Conservation (phyloP, 164 flowering plant genomes). For the Chimonanthus salicifolius region DNA sequence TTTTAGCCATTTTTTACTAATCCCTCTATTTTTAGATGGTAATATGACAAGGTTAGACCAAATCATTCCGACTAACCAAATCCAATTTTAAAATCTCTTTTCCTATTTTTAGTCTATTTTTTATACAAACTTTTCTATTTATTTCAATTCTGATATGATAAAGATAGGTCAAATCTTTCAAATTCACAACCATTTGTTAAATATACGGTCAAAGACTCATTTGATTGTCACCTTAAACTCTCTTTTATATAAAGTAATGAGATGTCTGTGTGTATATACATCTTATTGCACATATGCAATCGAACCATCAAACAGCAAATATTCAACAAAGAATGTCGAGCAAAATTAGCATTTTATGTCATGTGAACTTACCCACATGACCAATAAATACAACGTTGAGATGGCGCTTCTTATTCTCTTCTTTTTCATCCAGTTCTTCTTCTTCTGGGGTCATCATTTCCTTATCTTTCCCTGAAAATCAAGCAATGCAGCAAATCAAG, state of each 20-base stretch:
- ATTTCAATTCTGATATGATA: background rate
- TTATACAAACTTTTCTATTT: background rate
- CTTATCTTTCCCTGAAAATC: conserved; percentile 34
- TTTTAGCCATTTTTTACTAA: no score
- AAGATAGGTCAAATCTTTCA: background rate
- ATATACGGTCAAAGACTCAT: background rate
- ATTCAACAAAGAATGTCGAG: background rate
- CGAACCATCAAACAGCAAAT: background rate
- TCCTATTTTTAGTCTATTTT: no score
- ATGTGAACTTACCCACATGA: conserved; percentile 71
- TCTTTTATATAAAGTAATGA: background rate
- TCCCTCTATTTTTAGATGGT: no score
- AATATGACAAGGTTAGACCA: no score
- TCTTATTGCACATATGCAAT: background rate
- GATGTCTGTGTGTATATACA: no score
- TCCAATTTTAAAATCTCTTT: no score
- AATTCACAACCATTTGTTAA: background rate
- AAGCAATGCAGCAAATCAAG: background rate
- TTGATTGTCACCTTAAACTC: background rate
- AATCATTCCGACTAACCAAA: no score
- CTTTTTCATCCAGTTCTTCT: conserved; percentile 36
- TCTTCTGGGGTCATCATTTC: conserved; percentile 31
- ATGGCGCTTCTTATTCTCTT: conserved; percentile 57
- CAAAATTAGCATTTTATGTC: background rate
- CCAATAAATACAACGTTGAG: conserved; percentile 94